A percentile compares a stretch with the other conserved stretches of the same genome.
phyloP scores from a whole-genome alignment of 805 yeast genomes.

The Isabelozyma rhagii region DNA sequence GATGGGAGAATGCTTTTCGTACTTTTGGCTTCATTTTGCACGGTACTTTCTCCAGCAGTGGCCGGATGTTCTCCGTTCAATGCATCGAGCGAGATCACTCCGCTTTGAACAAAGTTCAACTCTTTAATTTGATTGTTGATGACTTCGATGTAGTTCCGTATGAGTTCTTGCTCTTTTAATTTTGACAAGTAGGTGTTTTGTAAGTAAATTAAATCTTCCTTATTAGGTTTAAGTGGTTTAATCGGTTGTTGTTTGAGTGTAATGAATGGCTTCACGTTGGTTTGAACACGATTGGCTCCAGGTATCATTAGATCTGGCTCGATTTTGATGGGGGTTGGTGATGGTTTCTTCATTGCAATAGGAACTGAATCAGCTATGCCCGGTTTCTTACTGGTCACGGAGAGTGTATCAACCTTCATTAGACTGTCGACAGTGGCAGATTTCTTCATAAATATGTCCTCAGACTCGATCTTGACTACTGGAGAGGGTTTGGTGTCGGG shows the following conservation, averaged over 20 bases:
- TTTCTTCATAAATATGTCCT: neutral
- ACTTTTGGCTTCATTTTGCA: neutral
- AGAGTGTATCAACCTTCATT: neutral
- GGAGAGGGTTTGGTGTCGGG: neutral
- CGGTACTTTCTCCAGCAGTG: neutral
- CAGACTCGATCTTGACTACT: neutral
- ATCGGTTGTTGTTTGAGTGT: neutral
- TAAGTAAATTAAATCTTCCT: slow-evolving; percentile 18
- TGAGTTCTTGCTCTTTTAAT: slow-evolving; percentile 41
- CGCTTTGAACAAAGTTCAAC: slow-evolving; percentile 40
- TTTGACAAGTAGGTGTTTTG: slow-evolving; percentile 32
- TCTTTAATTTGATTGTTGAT: slow-evolving; percentile 42
- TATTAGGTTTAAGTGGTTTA: neutral
- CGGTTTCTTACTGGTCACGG: too few species aligned
- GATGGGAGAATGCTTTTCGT: neutral
- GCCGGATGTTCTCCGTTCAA: slow-evolving; percentile 16
- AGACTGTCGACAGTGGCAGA: neutral
- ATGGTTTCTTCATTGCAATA: neutral
- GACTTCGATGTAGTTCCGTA: slow-evolving; percentile 40
- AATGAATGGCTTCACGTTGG: neutral
- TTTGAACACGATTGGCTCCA: too few species aligned
- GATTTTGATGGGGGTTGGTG: neutral
- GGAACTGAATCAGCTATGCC: too few species aligned
- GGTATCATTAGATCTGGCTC: neutral
- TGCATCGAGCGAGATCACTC: slow-evolving; percentile 42